Conservation (phyloP, 2,329 filamentous ascomycete genomes). For the Chrysoporthe austroafricana region DNA sequence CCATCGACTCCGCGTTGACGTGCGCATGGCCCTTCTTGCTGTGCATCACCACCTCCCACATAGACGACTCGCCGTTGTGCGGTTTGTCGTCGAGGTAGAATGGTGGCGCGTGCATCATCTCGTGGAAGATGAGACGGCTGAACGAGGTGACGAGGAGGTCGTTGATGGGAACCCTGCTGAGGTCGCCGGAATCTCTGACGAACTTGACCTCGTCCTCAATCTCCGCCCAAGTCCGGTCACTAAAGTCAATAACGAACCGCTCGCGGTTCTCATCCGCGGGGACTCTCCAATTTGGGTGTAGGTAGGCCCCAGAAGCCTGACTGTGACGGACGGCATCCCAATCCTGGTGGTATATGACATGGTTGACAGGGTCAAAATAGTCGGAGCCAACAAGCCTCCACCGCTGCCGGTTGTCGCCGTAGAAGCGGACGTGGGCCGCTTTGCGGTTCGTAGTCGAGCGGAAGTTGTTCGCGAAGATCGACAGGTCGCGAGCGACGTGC, state of each 20-base stretch:
- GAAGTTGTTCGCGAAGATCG: constrained; percentile 9
- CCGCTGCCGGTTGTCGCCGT: constrained; percentile 11
- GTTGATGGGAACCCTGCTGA: constrained; percentile 10
- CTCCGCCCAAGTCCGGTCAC: constrained; percentile 5
- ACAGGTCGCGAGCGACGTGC: constrained; percentile 15
- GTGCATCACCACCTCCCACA: constrained; percentile 17
- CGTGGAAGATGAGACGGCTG: constrained; percentile 16
- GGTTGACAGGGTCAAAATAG: constrained; percentile 18
- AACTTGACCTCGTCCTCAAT: constrained; percentile 10
- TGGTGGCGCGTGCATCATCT: constrained; percentile 18
- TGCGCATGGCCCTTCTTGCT: constrained; percentile 24
- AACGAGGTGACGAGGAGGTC: constrained; percentile 17
- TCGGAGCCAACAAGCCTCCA: constrained; percentile 9
- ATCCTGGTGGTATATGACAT: constrained; percentile 7
- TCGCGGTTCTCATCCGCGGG: constrained; percentile 13
- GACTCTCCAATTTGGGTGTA: neutral
- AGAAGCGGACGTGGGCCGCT: constrained; percentile 14
- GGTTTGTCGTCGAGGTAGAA: constrained; percentile 18
- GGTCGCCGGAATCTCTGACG: neutral
- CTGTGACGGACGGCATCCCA: neutral
- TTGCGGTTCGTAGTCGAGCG: constrained; percentile 1
- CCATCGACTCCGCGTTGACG: constrained; percentile 23
- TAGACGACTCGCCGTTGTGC: constrained; percentile 4
- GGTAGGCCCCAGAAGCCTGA: constrained; percentile 14
- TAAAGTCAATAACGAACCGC: constrained; percentile 21